Percentiles rank a stretch among this genome's conserved stretches.
These are phyloP conservation scores for Diaporthe australafricana DNA, from an alignment of 2,329 filamentous ascomycete species.

Conservation along the genomic window DNA sequence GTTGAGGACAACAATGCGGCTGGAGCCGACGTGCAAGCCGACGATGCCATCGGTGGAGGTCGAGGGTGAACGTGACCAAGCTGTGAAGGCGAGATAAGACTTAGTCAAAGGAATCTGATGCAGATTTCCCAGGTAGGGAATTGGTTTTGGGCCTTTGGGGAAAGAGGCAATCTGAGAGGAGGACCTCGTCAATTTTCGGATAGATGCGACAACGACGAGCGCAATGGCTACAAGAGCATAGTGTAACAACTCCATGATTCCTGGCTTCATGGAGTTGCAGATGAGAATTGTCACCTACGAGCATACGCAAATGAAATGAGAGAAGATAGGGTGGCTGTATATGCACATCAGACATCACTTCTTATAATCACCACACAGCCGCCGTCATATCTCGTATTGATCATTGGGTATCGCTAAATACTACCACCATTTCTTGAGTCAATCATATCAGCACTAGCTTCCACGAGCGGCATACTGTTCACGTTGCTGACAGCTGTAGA, in stretches of 20 bases:
- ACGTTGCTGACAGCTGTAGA: background rate
- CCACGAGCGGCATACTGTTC: background rate
- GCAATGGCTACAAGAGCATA: background rate
- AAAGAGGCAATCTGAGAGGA: conserved; percentile 23
- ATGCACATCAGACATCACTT: background rate
- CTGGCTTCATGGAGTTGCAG: background rate
- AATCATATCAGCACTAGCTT: background rate
- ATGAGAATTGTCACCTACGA: background rate
- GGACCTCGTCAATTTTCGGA: background rate
- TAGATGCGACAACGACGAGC: background rate
- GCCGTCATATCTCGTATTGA: background rate
- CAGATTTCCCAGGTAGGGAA: conserved; percentile 41
- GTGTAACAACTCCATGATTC: background rate
- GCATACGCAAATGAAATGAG: background rate
- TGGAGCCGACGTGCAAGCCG: conserved; percentile 40
- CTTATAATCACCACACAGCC: background rate
- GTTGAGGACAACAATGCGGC: conserved; percentile 40
- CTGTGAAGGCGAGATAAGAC: conserved; percentile 38
- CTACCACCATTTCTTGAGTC: background rate
- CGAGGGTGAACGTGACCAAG: conserved; percentile 37
- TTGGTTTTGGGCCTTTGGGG: conserved; percentile 39
- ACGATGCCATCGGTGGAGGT: conserved; percentile 38
- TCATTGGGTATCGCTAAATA: background rate
- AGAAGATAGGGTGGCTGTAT: background rate
- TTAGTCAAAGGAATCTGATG: conserved; percentile 40